These are phyloP conservation scores for Sporisorium exsertum DNA, from an alignment of 1,284 basidiomycete species.

Conservation along the genomic window DNA sequence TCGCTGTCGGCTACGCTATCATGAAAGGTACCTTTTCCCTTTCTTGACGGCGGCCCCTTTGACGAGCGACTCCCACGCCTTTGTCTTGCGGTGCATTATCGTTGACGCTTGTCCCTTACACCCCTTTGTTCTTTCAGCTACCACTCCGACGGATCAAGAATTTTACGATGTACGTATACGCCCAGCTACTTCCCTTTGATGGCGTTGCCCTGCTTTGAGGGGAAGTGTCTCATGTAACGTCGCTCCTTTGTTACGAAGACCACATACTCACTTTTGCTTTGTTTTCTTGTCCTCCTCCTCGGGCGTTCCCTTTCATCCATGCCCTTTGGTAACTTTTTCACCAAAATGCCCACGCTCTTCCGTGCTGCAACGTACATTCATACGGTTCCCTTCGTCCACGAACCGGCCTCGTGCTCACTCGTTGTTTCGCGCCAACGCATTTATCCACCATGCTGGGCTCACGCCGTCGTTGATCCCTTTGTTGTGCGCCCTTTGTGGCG, in stretches of 20 bases:
- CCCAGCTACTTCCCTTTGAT: not conserved
- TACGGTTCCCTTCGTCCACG: not conserved
- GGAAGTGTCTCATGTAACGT: not conserved
- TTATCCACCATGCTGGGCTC: not conserved
- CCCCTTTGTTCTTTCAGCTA: constrained; percentile 33
- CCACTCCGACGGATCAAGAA: constrained; percentile 62
- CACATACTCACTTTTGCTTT: not conserved
- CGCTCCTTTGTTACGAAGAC: not conserved
- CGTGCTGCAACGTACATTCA: not conserved
- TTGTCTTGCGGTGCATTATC: not conserved
- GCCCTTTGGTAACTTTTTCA: not conserved
- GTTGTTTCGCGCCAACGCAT: not conserved
- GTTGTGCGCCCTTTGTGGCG: not conserved
- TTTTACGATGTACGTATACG: constrained; percentile 58
- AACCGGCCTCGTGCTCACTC: not conserved
- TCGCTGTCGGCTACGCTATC: constrained; percentile 54
- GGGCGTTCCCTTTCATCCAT: not conserved
- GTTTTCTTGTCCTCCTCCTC: not conserved
- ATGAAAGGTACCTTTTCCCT: constrained; percentile 56
- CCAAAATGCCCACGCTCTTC: not conserved
- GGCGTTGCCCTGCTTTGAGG: not conserved
- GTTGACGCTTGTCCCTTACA: not conserved
- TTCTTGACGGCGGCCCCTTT: constrained; percentile 1
- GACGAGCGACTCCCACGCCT: constrained; percentile 1
- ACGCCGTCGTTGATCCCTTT: too few relatives aligned